Conservation (phyloP, 495 filamentous ascomycete genomes). For the Rostrohypoxylon terebratum region DNA sequence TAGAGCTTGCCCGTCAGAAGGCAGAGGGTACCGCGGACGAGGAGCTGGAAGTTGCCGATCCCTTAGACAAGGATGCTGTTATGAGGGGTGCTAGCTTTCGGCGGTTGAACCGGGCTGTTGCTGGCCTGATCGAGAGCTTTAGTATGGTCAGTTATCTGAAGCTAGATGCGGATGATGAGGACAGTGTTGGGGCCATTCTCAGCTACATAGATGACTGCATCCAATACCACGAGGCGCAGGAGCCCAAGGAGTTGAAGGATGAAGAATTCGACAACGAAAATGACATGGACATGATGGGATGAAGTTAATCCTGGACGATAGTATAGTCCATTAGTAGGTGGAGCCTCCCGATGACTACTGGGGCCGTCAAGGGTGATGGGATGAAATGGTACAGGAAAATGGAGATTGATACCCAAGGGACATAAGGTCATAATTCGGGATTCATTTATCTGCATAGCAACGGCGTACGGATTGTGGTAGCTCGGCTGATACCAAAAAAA, state of each 20-base stretch:
- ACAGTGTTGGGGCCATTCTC: conserved; percentile 88
- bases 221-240: conserved; percentile 95
- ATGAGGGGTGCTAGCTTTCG: conserved; percentile 84
- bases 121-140: conserved; percentile 91
- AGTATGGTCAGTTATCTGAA: conserved; percentile 96
- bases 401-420: background rate
- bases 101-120: conserved; percentile 84
- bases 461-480: conserved; percentile 41
- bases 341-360: background rate
- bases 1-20: conserved; percentile 60
- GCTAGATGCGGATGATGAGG: conserved; percentile 90
- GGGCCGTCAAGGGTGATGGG: background rate
- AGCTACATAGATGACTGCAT: conserved; percentile 98
- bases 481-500: conserved; percentile 40
- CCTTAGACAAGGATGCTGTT: conserved; percentile 70
- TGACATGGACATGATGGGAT: conserved; percentile 29
- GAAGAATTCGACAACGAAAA: conserved; percentile 75
- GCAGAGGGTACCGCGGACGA: conserved; percentile 50
- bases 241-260: conserved; percentile 87
- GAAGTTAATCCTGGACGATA: no score
- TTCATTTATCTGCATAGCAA: conserved; percentile 46
- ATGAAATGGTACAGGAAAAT: conserved; percentile 2
- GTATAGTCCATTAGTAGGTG: background rate
- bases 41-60: conserved; percentile 62
- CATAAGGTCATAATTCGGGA: background rate